Conservation (phyloP, 2,329 filamentous ascomycete genomes). For the Pseudocercospora eumusae region DNA sequence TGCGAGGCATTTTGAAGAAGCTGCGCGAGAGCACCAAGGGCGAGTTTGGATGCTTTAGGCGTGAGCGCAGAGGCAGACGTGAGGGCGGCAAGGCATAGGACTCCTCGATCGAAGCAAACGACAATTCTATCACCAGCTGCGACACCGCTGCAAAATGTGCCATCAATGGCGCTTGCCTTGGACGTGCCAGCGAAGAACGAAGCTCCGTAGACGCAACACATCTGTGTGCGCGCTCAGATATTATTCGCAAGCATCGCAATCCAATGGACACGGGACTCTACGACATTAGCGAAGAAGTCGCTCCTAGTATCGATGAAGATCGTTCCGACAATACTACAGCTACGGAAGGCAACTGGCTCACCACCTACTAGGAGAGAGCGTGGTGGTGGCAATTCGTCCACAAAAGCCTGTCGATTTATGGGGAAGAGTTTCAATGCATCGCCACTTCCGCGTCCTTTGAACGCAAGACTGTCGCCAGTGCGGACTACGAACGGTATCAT, state of each 20-base stretch:
- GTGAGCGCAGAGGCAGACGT: constrained; percentile 25
- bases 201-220: neutral
- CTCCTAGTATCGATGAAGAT: neutral
- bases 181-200: neutral
- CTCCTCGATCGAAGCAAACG: neutral
- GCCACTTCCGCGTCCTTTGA: neutral
- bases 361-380: neutral
- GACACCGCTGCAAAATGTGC: neutral
- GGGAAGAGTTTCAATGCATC: neutral
- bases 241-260: neutral
- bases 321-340: neutral
- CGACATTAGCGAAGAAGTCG: constrained; percentile 1
- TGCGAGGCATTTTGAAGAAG: constrained; percentile 83
- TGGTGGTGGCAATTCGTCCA: constrained; percentile 2
- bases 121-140: neutral
- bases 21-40: constrained; percentile 78
- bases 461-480: neutral
- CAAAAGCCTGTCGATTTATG: neutral
- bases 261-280: neutral
- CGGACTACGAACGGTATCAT: neutral
- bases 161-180: neutral
- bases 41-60: constrained; percentile 61
- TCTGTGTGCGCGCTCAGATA: neutral
- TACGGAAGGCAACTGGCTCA: neutral
- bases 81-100: constrained; percentile 19